A percentile compares a stretch with the other conserved stretches of the same genome.
These are phyloP conservation scores for Cladosporium sp. DNA, from an alignment of 2,329 filamentous ascomycete genomes.

Conservation along the genomic window DNA sequence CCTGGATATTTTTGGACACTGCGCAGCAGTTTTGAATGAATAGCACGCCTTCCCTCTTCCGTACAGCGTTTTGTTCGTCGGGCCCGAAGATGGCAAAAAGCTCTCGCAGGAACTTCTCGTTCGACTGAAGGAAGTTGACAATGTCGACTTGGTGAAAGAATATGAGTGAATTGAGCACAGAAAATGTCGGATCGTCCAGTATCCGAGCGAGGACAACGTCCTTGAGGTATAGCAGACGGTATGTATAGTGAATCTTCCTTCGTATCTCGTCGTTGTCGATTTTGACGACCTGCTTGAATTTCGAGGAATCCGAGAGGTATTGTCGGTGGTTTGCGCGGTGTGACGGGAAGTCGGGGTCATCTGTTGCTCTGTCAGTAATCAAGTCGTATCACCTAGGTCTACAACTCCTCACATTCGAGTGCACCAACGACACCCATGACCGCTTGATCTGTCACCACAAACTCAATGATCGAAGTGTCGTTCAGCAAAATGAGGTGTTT, in stretches of 20 bases:
- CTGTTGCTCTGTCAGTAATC: slow-evolving; percentile 36
- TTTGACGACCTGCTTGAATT: slow-evolving; percentile 92
- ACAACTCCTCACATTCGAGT: slow-evolving; percentile 59
- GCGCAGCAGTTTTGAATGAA: slow-evolving; percentile 96
- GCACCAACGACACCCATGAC: slow-evolving; percentile 90
- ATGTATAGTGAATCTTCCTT: slow-evolving; percentile 92
- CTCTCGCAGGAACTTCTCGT: slow-evolving; percentile 70
- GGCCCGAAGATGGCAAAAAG: slow-evolving; percentile 79
- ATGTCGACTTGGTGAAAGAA: slow-evolving; percentile 99
- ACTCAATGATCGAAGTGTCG: slow-evolving; percentile 90
- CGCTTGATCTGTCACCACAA: slow-evolving; percentile 82
- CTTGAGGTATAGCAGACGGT: slow-evolving; percentile 92
- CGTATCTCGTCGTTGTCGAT: slow-evolving; percentile 78
- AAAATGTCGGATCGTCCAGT: slow-evolving; percentile 94
- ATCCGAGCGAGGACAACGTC: slow-evolving; percentile 97
- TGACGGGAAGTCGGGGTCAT: slow-evolving; percentile 94
- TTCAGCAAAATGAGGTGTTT: slow-evolving; percentile 93
- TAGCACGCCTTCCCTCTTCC: slow-evolving; percentile 87
- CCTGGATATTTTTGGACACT: slow-evolving; percentile 91
- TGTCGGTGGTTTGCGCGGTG: slow-evolving; percentile 97
- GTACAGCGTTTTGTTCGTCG: slow-evolving; percentile 53
- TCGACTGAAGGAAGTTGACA: slow-evolving; percentile 85
- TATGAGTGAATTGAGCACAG: slow-evolving; percentile 92
- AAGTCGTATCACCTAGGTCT: neutral
- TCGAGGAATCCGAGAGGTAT: slow-evolving; percentile 79